Percentiles rank a stretch among this genome's conserved stretches.
These are phyloP conservation scores for Xylaria sp. DNA, from an alignment of 2,329 filamentous ascomycete genomes.

Conservation along the genomic window DNA sequence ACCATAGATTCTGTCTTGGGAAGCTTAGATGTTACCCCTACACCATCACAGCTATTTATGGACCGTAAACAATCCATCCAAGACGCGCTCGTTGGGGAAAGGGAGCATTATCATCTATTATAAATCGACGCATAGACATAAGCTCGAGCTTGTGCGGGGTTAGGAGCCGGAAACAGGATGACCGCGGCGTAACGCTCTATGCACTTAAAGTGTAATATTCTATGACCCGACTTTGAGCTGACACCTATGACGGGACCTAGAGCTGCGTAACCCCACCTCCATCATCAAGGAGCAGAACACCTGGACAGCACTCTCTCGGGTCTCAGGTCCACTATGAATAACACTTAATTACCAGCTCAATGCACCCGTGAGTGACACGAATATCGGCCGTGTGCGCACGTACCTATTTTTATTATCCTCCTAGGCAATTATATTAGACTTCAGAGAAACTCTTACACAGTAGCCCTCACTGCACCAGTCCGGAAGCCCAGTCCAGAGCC, in stretches of 20 bases:
- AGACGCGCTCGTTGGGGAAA: background rate
- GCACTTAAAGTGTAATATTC: background rate
- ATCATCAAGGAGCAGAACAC: background rate
- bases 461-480: background rate
- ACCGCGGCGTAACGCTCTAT: too few species aligned
- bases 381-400: background rate
- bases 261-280: constrained; percentile 14
- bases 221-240: background rate
- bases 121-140: background rate
- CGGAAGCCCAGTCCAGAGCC: background rate
- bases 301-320: constrained; percentile 5
- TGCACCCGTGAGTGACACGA: background rate
- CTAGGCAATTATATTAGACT: background rate
- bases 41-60: constrained; percentile 44
- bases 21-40: constrained; percentile 53
- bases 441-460: background rate
- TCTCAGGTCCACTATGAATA: constrained; percentile 12
- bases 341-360: constrained; percentile 16
- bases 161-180: too few species aligned
- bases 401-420: background rate
- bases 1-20: constrained; percentile 40
- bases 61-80: constrained; percentile 28
- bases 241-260: too few species aligned
- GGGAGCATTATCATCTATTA: background rate
- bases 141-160: too few species aligned